These are phyloP conservation scores for Pyrenula aspistea DNA, from an alignment of 495 filamentous ascomycete species.

Conservation along the genomic window DNA sequence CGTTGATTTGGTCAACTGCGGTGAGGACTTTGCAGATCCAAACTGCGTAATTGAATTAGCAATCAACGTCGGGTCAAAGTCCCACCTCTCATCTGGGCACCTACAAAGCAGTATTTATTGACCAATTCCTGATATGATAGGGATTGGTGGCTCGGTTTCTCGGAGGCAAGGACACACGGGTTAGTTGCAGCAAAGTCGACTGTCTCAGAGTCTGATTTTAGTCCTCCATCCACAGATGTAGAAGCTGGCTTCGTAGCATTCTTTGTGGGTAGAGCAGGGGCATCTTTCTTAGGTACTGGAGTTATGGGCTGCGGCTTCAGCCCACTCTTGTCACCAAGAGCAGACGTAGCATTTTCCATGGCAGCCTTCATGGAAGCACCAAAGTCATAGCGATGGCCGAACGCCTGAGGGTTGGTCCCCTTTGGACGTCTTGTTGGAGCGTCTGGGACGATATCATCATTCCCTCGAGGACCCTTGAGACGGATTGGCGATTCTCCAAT, in stretches of 20 bases:
- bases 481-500: constrained; percentile 24
- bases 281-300: constrained; percentile 3
- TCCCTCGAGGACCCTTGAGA: constrained; percentile 27
- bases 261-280: constrained; percentile 5
- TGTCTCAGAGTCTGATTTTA: constrained; percentile 2
- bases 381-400: constrained; percentile 90
- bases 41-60: constrained; percentile 26
- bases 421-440: constrained; percentile 41
- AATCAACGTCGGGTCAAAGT: constrained; percentile 4
- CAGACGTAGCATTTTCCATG: constrained; percentile 32
- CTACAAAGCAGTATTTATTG: constrained; percentile 98
- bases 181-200: constrained; percentile 6
- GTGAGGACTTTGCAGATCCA: constrained; percentile 30
- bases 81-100: constrained; percentile 31
- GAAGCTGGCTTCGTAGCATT: constrained; percentile 13
- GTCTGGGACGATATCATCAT: constrained; percentile 22
- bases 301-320: background rate
- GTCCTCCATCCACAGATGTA: background rate
- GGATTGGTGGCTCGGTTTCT: constrained; percentile 64
- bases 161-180: constrained; percentile 36
- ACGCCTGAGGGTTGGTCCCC: constrained; percentile 60
- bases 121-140: constrained; percentile 86
- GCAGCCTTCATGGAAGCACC: constrained; percentile 75
- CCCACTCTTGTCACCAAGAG: background rate
- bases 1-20: constrained; percentile 12